Evolutionary conservation across 2,329 filamentous ascomycete genomes (phyloP).

Genomic region (Neofusicoccum cordaticola): DNA sequence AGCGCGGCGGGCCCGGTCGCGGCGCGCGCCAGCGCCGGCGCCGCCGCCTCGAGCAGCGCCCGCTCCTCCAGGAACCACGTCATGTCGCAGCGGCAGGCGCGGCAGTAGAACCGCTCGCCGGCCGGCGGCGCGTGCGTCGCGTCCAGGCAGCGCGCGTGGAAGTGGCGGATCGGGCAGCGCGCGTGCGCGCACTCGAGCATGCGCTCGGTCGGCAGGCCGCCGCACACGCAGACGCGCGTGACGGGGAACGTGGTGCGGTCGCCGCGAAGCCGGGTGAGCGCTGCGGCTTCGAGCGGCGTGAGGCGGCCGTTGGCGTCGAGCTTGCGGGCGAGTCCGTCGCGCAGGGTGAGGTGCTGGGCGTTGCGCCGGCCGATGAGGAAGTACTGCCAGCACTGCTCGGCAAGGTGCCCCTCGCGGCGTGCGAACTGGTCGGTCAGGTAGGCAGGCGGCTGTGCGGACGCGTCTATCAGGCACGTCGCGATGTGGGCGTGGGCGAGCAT

Average conservation of each 20-base stretch:
- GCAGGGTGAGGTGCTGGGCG: neutral
- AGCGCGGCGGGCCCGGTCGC: no score
- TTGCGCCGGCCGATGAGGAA: neutral
- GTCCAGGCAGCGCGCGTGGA: slow-evolving; percentile 5
- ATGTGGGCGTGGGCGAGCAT: neutral
- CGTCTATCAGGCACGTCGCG: neutral
- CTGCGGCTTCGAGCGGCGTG: neutral
- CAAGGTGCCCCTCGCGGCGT: neutral
- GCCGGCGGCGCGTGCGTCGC: neutral
- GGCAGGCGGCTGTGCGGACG: neutral
- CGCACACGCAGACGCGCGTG: neutral
- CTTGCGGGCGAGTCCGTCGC: neutral
- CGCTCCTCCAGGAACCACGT: neutral
- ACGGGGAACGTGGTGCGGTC: neutral
- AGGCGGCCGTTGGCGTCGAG: neutral
- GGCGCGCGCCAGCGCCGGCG: neutral
- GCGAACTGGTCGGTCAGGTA: neutral
- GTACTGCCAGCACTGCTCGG: slow-evolving; percentile 10
- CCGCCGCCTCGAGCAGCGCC: neutral
- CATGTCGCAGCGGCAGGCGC: neutral
- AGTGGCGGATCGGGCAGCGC: neutral
- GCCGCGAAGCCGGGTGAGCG: neutral
- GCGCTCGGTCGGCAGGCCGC: neutral
- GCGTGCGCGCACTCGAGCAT: neutral
- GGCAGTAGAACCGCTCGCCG: neutral